Conservation (phyloP, 1,139 yeast genomes). For the Saccharomyces pastorianus region DNA sequence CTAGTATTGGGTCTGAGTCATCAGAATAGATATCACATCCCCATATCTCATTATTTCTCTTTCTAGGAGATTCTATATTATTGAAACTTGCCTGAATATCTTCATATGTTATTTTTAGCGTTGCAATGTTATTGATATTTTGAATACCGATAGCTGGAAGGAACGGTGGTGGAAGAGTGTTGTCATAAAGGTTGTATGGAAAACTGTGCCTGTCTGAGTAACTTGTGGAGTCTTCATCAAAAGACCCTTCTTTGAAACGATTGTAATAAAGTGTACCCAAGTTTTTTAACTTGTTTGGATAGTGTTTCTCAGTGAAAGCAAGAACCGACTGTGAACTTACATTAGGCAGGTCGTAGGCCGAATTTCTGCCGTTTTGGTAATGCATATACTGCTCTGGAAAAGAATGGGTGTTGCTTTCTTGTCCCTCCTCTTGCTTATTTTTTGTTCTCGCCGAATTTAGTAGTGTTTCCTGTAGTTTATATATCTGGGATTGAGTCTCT, state of each 20-base stretch:
- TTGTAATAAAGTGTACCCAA: slow-evolving; percentile 21
- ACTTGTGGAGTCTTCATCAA: slow-evolving; percentile 4
- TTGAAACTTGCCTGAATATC: slow-evolving; percentile 29
- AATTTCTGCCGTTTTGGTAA: neutral
- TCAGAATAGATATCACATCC: slow-evolving; percentile 91
- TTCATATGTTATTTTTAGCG: slow-evolving; percentile 17
- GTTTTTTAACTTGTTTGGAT: slow-evolving; percentile 8
- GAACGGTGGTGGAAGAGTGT: slow-evolving; percentile 22
- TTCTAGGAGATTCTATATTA: slow-evolving; percentile 13
- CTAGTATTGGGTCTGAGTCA: slow-evolving; percentile 77
- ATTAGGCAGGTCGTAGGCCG: slow-evolving; percentile 6
- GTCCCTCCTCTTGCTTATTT: slow-evolving; percentile 1
- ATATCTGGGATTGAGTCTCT: slow-evolving; percentile 29
- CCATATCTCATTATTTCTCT: slow-evolving; percentile 59
- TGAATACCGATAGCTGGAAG: slow-evolving; percentile 20
- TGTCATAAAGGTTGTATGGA: slow-evolving; percentile 13
- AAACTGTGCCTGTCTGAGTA: slow-evolving; percentile 4
- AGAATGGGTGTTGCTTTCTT: neutral
- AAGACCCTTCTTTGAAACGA: slow-evolving; percentile 17
- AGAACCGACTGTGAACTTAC: slow-evolving; percentile 12
- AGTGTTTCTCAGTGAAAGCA: slow-evolving; percentile 10
- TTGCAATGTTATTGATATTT: slow-evolving; percentile 18
- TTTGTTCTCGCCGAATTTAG: slow-evolving; percentile 21
- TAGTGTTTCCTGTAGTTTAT: slow-evolving; percentile 29
- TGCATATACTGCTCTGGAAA: neutral